phyloP scores from a whole-genome alignment of 2,329 filamentous ascomycete genomes.

The Trichophyton mentagrophytes region DNA sequence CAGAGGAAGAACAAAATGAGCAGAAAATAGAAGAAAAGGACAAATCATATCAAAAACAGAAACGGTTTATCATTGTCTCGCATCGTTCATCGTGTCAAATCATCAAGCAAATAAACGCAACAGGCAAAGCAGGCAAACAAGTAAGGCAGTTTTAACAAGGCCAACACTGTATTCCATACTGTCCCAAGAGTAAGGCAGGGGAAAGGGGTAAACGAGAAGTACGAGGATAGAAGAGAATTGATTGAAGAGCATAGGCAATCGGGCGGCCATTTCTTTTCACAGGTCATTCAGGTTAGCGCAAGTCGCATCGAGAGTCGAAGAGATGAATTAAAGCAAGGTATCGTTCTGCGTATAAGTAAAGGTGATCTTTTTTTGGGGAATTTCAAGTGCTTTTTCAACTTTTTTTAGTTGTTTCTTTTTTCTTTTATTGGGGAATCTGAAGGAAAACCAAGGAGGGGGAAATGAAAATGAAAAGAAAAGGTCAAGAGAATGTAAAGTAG shows the following conservation, averaged over 20 bases:
- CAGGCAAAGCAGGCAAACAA: not conserved
- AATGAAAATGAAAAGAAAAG: not conserved
- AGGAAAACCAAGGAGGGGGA: not conserved
- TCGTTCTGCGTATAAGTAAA: not conserved
- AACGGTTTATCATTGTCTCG: slow-evolving; percentile 2
- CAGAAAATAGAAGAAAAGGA: not conserved
- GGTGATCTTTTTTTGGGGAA: not conserved
- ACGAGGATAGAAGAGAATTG: not conserved
- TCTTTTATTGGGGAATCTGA: not conserved
- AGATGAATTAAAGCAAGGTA: not conserved
- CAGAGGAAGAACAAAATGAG: not conserved
- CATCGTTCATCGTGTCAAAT: slow-evolving; percentile 4
- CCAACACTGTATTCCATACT: not conserved
- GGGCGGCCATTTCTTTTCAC: not conserved
- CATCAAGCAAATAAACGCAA: not conserved
- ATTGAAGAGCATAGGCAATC: not conserved
- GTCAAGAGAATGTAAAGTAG: not conserved
- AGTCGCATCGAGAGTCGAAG: not conserved
- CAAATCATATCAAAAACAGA: slow-evolving; percentile 1
- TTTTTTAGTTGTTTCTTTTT: not conserved
- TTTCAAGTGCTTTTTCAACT: not conserved
- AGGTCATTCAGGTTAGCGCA: not conserved
- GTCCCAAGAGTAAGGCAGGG: not conserved
- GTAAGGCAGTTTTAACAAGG: not conserved
- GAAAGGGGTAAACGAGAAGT: not conserved